A percentile compares a stretch with the other conserved stretches of the same genome.
Conservation (phyloP, 495 filamentous ascomycete genomes). For the Daldinia caldariorum region DNA sequence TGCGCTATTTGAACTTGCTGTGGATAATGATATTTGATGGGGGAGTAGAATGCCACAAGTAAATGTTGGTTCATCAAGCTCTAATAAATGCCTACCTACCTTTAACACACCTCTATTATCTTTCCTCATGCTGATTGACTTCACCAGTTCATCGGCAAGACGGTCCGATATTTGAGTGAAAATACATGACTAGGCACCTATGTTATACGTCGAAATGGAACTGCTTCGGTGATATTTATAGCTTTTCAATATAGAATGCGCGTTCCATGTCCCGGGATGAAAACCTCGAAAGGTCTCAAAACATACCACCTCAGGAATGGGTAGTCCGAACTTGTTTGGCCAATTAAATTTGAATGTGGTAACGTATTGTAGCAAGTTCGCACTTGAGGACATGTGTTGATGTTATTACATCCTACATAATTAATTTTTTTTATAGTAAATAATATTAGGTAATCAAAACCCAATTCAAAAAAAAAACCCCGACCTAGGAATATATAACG, state of each 20-base stretch:
- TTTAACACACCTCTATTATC: neutral
- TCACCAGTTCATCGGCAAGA: conserved; percentile 17
- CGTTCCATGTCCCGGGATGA: neutral
- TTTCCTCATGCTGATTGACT: conserved; percentile 15
- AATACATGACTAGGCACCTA: neutral
- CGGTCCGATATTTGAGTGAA: conserved; percentile 22
- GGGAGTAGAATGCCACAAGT: neutral
- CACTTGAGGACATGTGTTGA: no score
- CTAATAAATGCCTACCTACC: no score
- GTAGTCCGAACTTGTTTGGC: no score
- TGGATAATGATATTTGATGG: neutral
- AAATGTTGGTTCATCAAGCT: neutral
- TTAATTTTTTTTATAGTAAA: no score
- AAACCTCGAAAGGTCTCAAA: no score
- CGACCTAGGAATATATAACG: no score
- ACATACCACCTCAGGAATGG: no score
- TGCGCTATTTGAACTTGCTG: neutral
- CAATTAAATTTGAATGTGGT: no score
- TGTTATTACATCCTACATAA: no score
- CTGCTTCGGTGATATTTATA: neutral
- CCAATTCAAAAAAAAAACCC: no score
- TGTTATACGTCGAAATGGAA: neutral
- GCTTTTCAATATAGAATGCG: neutral
- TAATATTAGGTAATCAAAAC: no score
- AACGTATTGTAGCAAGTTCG: no score